phyloP scores from a whole-genome alignment of 208 protist species.

The Trypanosoma avium region DNA sequence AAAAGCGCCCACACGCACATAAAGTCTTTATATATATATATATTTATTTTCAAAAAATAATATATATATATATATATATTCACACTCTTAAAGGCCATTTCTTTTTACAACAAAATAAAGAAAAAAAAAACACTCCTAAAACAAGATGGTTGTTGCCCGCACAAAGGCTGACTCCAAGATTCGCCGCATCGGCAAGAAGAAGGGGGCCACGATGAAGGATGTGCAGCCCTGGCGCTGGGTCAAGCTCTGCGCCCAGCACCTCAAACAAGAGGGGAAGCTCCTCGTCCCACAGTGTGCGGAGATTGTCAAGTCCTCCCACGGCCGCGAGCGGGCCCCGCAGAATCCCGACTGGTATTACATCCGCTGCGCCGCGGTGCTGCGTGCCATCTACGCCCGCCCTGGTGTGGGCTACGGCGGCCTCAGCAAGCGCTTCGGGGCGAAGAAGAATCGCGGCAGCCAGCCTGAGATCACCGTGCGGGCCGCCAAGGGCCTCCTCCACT shows the following conservation, averaged over 20 bases:
- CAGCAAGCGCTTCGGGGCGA: conserved; percentile 93
- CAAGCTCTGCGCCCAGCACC: conserved; percentile 92
- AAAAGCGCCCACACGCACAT: too few relatives aligned
- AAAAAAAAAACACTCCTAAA: neutral
- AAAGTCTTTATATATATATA: too few relatives aligned
- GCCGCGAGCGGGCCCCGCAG: conserved; percentile 96
- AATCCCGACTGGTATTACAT: conserved; percentile 99
- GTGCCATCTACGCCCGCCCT: conserved; percentile 96
- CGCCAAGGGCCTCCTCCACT: conserved; percentile 90
- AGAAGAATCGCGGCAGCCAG: conserved; percentile 87
- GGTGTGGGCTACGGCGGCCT: conserved; percentile 93
- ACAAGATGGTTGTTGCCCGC: conserved; percentile 23
- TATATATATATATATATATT: too few relatives aligned
- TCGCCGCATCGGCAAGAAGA: conserved; percentile 87
- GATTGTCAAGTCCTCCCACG: conserved; percentile 95
- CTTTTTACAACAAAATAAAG: too few relatives aligned
- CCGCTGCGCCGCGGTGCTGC: conserved; percentile 95
- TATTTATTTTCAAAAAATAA: too few relatives aligned
- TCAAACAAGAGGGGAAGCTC: conserved; percentile 95
- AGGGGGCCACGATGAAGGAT: conserved; percentile 93
- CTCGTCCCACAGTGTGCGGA: conserved; percentile 96
- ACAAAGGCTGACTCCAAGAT: conserved; percentile 64
- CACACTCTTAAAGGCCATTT: too few relatives aligned
- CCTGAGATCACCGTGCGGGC: conserved; percentile 88
- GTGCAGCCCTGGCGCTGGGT: conserved; percentile 96